These are phyloP conservation scores for Colletotrichum echinochloae DNA, from an alignment of 2,329 filamentous ascomycete species.

Conservation along the genomic window DNA sequence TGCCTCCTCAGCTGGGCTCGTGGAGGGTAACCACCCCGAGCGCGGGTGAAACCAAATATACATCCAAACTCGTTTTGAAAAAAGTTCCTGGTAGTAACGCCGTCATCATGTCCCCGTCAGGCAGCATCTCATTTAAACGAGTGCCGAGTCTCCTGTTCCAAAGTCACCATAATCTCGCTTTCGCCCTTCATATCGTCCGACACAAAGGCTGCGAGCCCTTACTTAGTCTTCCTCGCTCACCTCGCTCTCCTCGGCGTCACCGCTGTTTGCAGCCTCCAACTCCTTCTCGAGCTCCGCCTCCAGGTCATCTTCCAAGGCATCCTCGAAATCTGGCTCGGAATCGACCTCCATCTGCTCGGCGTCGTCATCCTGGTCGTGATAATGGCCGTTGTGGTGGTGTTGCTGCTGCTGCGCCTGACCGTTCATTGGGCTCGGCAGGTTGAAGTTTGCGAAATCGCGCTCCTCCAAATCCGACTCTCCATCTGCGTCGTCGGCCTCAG, in stretches of 20 bases:
- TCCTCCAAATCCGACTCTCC: conserved; percentile 63
- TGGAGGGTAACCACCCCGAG: conserved; percentile 2
- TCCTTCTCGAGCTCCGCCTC: conserved; percentile 70
- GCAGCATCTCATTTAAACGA: not conserved
- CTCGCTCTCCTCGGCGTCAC: conserved; percentile 70
- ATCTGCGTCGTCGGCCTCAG: conserved; percentile 60
- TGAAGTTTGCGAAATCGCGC: conserved; percentile 55
- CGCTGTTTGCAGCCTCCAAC: conserved; percentile 54
- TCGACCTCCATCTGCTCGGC: conserved; percentile 45
- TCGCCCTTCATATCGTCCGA: no score
- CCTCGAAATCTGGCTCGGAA: conserved; percentile 48
- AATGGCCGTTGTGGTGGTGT: conserved; percentile 44
- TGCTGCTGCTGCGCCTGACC: conserved; percentile 46
- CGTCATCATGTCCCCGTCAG: conserved; percentile 26
- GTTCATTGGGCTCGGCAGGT: conserved; percentile 66
- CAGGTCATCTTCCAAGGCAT: conserved; percentile 63
- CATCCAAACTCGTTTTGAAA: conserved; percentile 26
- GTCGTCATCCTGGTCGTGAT: conserved; percentile 42
- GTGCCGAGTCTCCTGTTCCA: not conserved
- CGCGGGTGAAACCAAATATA: not conserved
- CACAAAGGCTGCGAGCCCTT: conserved; percentile 21
- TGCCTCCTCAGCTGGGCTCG: not conserved
- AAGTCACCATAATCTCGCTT: not conserved
- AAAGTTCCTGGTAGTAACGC: conserved; percentile 27
- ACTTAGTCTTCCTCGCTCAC: conserved; percentile 75